These are phyloP conservation scores for Fraxinus pennsylvanica DNA, from an alignment of 257 asterid species.

Conservation along the genomic window DNA sequence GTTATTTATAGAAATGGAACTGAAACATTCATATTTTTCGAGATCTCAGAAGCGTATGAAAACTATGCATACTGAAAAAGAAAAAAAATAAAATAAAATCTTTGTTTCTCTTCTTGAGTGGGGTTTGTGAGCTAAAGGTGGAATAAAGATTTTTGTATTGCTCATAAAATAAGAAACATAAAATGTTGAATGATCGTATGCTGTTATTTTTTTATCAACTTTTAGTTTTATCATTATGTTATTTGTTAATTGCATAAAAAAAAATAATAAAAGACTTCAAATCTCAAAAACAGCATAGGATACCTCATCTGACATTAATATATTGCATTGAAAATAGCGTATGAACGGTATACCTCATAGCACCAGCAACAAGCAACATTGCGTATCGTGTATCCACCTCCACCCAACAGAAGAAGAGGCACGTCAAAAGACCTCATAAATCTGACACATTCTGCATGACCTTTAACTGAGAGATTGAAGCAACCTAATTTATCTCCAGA, in stretches of 20 bases:
- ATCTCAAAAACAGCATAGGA: neutral
- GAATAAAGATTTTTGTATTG: constrained; percentile 18
- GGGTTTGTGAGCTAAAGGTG: no score
- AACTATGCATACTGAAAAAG: no score
- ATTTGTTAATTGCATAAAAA: no score
- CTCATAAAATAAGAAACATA: constrained; percentile 47
- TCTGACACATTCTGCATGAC: constrained; percentile 45
- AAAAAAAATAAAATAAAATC: no score
- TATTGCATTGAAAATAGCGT: neutral
- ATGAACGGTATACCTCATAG: constrained; percentile 36
- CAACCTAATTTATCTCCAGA: constrained; percentile 49
- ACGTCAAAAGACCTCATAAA: constrained; percentile 48
- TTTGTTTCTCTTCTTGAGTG: no score
- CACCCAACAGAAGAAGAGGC: constrained; percentile 43
- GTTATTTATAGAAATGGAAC: neutral
- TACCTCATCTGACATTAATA: neutral
- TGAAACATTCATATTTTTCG: no score
- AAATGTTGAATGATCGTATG: no score
- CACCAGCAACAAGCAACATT: constrained; percentile 53
- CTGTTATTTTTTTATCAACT: no score
- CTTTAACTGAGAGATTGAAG: constrained; percentile 46
- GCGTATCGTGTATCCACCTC: constrained; percentile 51
- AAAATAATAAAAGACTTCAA: no score
- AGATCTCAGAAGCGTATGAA: neutral
- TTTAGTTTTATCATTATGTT: no score